Evolutionary conservation across 2,329 filamentous ascomycete species (phyloP).

Genomic region (Penicillium sp.): DNA sequence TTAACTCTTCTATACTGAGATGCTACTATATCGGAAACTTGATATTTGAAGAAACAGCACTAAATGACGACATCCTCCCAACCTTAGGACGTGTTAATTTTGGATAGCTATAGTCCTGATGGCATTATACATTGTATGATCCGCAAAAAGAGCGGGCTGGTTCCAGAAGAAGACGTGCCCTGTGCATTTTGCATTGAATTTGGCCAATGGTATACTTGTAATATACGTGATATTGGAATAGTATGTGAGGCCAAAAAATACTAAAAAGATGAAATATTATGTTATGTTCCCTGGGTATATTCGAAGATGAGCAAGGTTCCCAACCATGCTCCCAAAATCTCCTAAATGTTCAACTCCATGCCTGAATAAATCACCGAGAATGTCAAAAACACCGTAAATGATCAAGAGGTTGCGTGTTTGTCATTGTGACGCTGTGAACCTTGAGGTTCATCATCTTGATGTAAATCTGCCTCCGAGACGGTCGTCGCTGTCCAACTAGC

Average conservation of each 20-base stretch:
- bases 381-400: not conserved
- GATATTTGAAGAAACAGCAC: too few species aligned
- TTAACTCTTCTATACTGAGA: too few species aligned
- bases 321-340: constrained; percentile 1
- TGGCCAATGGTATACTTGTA: not conserved
- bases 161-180: not conserved
- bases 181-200: not conserved
- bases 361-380: not conserved
- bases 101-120: not conserved
- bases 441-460: not conserved
- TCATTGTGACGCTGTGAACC: not conserved
- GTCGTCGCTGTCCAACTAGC: constrained; percentile 20
- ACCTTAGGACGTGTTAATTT: too few species aligned
- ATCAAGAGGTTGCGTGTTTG: not conserved
- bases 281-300: constrained; percentile 9
- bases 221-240: not conserved
- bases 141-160: not conserved
- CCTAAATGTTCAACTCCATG: constrained; percentile 5
- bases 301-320: not conserved
- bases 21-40: too few species aligned
- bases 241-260: not conserved
- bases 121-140: not conserved
- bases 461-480: constrained; percentile 6
- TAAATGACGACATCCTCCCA: too few species aligned
- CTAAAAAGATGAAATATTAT: not conserved